phyloP scores from a whole-genome alignment of 768 basidiomycete species.

The Austroboletus festivus region DNA sequence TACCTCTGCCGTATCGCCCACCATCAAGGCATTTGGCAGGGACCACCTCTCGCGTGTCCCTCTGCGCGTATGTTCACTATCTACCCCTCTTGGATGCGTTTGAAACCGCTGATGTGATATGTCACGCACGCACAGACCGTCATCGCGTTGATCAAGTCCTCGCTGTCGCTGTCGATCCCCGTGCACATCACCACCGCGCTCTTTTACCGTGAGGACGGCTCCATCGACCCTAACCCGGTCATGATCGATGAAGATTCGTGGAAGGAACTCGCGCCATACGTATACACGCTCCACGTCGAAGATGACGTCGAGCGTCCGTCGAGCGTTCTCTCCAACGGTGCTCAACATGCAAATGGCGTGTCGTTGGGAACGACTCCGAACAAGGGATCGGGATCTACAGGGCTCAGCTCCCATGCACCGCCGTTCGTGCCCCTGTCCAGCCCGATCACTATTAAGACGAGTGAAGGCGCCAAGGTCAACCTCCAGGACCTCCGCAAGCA shows the following conservation, averaged over 20 bases:
- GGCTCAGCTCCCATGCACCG: slow-evolving; percentile 26
- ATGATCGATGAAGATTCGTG: slow-evolving; percentile 32
- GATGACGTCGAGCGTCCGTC: slow-evolving; percentile 23
- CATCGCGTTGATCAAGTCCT: slow-evolving; percentile 22
- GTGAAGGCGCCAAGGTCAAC: slow-evolving; percentile 14
- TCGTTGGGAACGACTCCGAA: neutral
- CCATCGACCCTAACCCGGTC: slow-evolving; percentile 22
- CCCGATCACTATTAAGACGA: slow-evolving; percentile 21
- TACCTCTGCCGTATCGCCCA: slow-evolving; percentile 10
- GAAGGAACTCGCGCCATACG: slow-evolving; percentile 30
- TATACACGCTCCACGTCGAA: slow-evolving; percentile 31
- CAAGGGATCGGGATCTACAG: neutral
- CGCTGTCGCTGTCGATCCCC: slow-evolving; percentile 19
- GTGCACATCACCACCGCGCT: slow-evolving; percentile 20
- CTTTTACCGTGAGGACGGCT: slow-evolving; percentile 32
- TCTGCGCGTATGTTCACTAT: slow-evolving; percentile 30
- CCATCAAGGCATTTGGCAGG: slow-evolving; percentile 29
- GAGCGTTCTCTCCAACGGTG: slow-evolving; percentile 8
- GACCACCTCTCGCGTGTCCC: slow-evolving; percentile 31
- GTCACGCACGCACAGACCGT: slow-evolving; percentile 22
- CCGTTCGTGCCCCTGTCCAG: slow-evolving; percentile 21
- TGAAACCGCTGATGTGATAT: too few species aligned
- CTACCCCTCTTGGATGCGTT: too few species aligned
- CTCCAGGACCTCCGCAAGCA: slow-evolving; percentile 17
- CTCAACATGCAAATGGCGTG: neutral